A percentile compares a stretch with the other conserved stretches of the same genome.
Evolutionary conservation across 2,329 filamentous ascomycete genomes (phyloP).

Genomic region (Xylariales sp.): DNA sequence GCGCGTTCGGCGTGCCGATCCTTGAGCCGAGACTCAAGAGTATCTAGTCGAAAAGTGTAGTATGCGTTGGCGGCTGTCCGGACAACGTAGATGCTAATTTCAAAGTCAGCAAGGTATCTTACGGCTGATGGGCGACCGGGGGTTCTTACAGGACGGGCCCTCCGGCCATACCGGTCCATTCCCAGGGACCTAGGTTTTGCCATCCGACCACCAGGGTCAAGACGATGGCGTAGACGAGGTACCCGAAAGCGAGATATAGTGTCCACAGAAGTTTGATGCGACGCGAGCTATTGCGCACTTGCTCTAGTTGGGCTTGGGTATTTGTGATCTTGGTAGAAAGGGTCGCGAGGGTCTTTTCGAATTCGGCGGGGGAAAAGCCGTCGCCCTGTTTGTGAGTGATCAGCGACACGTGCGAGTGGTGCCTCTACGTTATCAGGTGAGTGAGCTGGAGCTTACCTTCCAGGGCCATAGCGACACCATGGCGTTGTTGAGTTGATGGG

Average conservation of each 20-base stretch:
- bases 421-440: not conserved
- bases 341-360: constrained; percentile 88
- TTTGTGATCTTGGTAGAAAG: constrained; percentile 85
- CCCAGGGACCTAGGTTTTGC: constrained; percentile 77
- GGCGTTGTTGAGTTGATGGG: constrained; percentile 37
- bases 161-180: constrained; percentile 82
- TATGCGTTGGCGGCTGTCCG: constrained; percentile 74
- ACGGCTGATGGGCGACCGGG: not conserved
- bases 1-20: constrained; percentile 81
- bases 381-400: constrained; percentile 67
- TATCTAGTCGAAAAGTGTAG: constrained; percentile 84
- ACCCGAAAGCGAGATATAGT: constrained; percentile 89
- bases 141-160: constrained; percentile 78
- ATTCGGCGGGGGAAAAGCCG: constrained; percentile 85
- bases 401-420: not conserved
- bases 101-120: constrained; percentile 10
- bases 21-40: constrained; percentile 75
- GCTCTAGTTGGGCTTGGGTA: constrained; percentile 78
- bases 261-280: constrained; percentile 88
- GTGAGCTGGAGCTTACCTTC: constrained; percentile 65
- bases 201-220: constrained; percentile 86
- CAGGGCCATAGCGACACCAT: constrained; percentile 93
- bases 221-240: constrained; percentile 86
- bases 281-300: constrained; percentile 76
- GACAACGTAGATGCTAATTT: constrained; percentile 78